Evolutionary conservation across 1,284 basidiomycete species (phyloP), one percentile per base, ranked within the genome.

Genomic region (Fomitiporia mediterranea): DNA sequence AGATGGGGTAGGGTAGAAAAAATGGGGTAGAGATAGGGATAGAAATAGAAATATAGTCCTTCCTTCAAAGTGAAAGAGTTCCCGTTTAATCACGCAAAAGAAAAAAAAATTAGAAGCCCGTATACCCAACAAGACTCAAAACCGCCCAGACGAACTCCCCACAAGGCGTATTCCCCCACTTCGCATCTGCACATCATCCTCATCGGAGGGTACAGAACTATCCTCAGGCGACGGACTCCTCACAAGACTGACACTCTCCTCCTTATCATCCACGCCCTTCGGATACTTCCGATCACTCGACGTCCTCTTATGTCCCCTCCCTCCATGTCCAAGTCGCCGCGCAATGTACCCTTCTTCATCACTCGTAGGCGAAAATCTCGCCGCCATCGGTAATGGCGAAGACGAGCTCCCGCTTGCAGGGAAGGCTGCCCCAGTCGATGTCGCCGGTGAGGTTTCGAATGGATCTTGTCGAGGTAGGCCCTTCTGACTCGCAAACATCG

Each of bases 191-290:
- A 38, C 8, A 19, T 46, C 39, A 15, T 48, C 56, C 17, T 57
- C 52, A 13, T 53, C 55, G 3, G 51, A 54, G 7, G 28, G 37
- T 11, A 23, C 37, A 5, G 51, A 54, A 48, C 53, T 47, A 27
- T 49, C 51, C 35, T 58, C 57, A 5, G 48, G 40, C 49, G 65
- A 65, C 21, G 60, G 56, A 17, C 65, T 60, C 34, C 64, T 62
- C 65, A 68, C 71, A 30, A 75, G 63, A 43, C 70, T 70, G 59
- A 68, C 57, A 58, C 70, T 74, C 65, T 75, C 72, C 60, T 74
- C 74, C 54, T 59, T 65, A 58, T 75, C 74, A 37, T 71, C 71
- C n/a, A 53, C 63, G 13, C 60, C 57, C 48, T 64, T 61, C 17
- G 72, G 73, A 55, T 75, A 75, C 66, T 48, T 62, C 25, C 19